Conservation (phyloP, 257 asterid genomes). For the Petrea volubilis region DNA sequence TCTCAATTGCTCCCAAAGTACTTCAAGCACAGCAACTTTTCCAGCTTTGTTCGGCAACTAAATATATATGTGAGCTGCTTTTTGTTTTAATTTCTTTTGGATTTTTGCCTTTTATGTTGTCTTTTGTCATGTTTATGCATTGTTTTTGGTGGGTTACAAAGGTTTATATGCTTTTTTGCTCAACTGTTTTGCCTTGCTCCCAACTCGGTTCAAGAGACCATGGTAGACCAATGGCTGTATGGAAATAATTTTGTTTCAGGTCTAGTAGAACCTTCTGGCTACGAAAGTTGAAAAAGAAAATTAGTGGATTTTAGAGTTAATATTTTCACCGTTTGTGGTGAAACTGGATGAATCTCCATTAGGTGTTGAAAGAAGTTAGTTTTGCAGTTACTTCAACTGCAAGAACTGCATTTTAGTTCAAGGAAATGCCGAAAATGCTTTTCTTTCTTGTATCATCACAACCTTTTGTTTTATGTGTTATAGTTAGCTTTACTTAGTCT, state of each 20-base stretch:
- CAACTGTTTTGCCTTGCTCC: neutral
- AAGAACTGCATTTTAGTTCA: neutral
- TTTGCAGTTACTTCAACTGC: neutral
- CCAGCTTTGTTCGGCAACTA: conserved; percentile 94
- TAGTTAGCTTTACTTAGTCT: neutral
- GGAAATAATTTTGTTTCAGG: neutral
- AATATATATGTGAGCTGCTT: conserved; percentile 74
- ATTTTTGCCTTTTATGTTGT: neutral
- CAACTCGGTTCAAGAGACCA: neutral
- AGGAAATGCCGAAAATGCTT: neutral
- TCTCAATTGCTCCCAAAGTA: conserved; percentile 75
- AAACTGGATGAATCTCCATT: neutral
- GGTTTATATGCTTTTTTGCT: neutral
- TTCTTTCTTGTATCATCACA: neutral
- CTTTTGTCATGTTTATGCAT: neutral
- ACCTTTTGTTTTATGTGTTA: neutral
- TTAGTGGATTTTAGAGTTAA: too few species aligned
- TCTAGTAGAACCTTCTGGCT: neutral
- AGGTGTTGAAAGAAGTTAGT: neutral
- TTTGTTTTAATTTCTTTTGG: neutral
- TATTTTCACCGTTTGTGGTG: neutral
- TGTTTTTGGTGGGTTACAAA: neutral
- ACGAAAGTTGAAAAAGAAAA: neutral
- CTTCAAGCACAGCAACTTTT: conserved; percentile 90
- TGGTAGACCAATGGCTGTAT: neutral